These are phyloP conservation scores for Exsudoporus floridanus DNA, from an alignment of 1,284 basidiomycete species.

Conservation along the genomic window DNA sequence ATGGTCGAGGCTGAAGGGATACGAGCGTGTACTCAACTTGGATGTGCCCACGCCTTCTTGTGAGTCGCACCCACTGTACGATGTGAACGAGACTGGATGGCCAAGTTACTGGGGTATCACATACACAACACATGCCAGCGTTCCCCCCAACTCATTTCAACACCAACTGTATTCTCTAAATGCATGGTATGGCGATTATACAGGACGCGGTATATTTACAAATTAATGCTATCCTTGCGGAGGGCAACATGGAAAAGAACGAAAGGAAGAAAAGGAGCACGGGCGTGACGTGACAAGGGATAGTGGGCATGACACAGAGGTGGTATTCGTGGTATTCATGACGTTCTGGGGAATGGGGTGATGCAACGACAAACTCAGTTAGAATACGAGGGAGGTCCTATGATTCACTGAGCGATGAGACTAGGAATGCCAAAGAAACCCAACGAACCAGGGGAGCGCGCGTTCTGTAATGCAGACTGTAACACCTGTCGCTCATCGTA, in stretches of 20 bases:
- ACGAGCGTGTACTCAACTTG: too few species aligned
- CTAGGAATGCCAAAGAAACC: not conserved
- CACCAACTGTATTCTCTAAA: constrained; percentile 2
- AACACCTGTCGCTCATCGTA: constrained; percentile 70
- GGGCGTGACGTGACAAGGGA: not conserved
- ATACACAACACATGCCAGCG: too few species aligned
- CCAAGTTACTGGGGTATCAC: too few species aligned
- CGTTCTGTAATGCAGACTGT: constrained; percentile 58
- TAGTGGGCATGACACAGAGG: not conserved
- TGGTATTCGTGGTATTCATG: constrained; percentile 13
- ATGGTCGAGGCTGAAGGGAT: not conserved
- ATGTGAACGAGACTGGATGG: too few species aligned
- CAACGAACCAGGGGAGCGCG: constrained; percentile 55
- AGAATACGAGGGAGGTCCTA: constrained; percentile 40
- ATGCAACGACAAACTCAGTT: constrained; percentile 22
- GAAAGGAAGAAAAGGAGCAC: constrained; percentile 4
- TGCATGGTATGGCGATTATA: constrained; percentile 19
- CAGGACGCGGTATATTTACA: constrained; percentile 24
- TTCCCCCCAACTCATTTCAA: not conserved
- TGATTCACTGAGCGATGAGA: constrained; percentile 5
- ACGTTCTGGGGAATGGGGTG: not conserved
- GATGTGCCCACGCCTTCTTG: too few species aligned
- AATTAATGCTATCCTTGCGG: constrained; percentile 7
- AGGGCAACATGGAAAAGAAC: constrained; percentile 1
- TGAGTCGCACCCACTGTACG: not conserved